A percentile compares a stretch with the other conserved stretches of the same genome.
These are phyloP conservation scores for Elsinoe ampelina DNA, from an alignment of 2,329 filamentous ascomycete genomes.

Conservation along the genomic window DNA sequence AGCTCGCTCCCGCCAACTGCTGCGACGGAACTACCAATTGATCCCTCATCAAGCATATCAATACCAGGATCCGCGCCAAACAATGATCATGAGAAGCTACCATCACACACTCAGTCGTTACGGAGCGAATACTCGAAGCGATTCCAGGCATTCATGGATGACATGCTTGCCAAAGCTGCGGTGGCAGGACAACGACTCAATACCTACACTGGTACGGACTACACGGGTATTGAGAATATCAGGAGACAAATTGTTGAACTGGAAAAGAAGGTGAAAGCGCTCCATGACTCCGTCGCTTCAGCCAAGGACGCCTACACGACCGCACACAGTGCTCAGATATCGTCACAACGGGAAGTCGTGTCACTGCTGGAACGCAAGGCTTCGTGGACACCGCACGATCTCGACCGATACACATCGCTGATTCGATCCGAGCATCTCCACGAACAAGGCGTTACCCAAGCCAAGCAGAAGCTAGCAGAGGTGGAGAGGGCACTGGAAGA, in stretches of 20 bases:
- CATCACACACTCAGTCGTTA: constrained; percentile 44
- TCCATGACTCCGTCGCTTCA: constrained; percentile 55
- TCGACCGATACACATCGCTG: constrained; percentile 88
- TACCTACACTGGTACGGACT: constrained; percentile 76
- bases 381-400: constrained; percentile 74
- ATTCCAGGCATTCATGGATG: constrained; percentile 74
- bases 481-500: constrained; percentile 75
- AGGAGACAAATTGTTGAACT: constrained; percentile 66
- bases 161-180: constrained; percentile 74
- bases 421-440: constrained; percentile 90
- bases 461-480: constrained; percentile 61
- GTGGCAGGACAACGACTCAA: constrained; percentile 82
- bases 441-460: constrained; percentile 68
- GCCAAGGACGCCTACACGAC: constrained; percentile 70
- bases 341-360: constrained; percentile 91
- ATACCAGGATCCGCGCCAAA: constrained; percentile 5
- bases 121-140: constrained; percentile 50
- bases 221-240: constrained; percentile 79
- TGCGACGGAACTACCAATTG: neutral
- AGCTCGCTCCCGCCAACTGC: neutral
- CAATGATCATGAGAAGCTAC: constrained; percentile 36
- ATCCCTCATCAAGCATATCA: neutral
- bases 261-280: constrained; percentile 50
- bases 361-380: constrained; percentile 89
- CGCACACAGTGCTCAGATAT: constrained; percentile 74